phyloP scores from a whole-genome alignment of 2,329 filamentous ascomycete species.

The Plectosphaerella cucumerina region DNA sequence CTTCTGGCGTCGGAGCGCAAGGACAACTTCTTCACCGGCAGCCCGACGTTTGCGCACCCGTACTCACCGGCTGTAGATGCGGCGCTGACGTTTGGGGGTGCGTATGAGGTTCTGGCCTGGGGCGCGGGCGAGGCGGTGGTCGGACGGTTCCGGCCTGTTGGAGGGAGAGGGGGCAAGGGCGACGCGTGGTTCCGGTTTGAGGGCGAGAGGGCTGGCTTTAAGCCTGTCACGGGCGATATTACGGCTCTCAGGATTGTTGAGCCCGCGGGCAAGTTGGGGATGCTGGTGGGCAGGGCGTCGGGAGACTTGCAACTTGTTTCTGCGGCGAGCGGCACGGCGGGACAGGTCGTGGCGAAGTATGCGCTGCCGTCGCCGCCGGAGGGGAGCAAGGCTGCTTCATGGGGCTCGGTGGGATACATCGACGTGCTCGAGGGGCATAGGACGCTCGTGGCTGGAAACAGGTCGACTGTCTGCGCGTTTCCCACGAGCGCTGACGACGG shows the following conservation, averaged over 20 bases:
- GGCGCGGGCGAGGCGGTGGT: conserved; percentile 49
- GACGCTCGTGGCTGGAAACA: conserved; percentile 11
- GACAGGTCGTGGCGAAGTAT: conserved; percentile 18
- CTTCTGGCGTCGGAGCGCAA: conserved; percentile 21
- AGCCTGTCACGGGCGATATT: conserved; percentile 43
- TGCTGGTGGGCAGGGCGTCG: conserved; percentile 45
- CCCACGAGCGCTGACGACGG: conserved; percentile 6
- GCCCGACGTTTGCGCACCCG: conserved; percentile 8
- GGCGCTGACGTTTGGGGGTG: conserved; percentile 25
- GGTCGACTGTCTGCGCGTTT: conserved; percentile 11
- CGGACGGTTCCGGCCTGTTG: conserved; percentile 30
- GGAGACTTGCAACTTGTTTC: conserved; percentile 43
- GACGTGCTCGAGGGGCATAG: conserved; percentile 7
- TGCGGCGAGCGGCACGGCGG: conserved; percentile 25
- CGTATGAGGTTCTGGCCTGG: conserved; percentile 43
- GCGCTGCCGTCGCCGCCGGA: conserved; percentile 20
- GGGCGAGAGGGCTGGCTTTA: conserved; percentile 34
- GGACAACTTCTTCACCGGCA: conserved; percentile 8
- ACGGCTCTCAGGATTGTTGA: conserved; percentile 42
- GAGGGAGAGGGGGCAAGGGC: conserved; percentile 3
- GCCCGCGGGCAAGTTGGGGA: conserved; percentile 21
- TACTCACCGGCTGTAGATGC: conserved; percentile 48
- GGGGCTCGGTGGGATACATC: conserved; percentile 12
- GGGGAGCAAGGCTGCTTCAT: conserved; percentile 22
- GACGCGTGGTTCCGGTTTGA: conserved; percentile 18